These are phyloP conservation scores for Escallonia herrerae DNA, from an alignment of 129 eudicot genomes.

Conservation along the genomic window DNA sequence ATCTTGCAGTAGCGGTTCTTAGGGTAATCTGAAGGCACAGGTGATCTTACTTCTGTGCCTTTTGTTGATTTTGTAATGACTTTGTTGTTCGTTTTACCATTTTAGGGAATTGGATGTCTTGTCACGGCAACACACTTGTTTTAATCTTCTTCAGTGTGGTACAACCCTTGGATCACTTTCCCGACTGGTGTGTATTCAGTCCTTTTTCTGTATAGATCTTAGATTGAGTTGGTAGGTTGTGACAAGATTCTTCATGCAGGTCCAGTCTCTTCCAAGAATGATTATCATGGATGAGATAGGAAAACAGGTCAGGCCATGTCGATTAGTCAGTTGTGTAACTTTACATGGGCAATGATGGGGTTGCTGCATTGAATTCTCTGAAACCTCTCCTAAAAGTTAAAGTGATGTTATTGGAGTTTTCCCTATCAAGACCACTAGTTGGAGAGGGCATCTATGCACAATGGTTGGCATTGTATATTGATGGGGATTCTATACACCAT, in stretches of 20 bases:
- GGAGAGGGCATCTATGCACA: too few relatives aligned
- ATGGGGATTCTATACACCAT: too few relatives aligned
- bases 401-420: not conserved
- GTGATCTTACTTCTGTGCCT: not conserved
- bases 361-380: not conserved
- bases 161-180: constrained; percentile 99
- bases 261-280: constrained; percentile 98
- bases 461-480: too few relatives aligned
- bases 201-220: constrained; percentile 6
- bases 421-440: too few relatives aligned
- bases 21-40: not conserved
- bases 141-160: constrained; percentile 83
- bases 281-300: constrained; percentile 94
- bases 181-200: constrained; percentile 58
- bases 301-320: constrained; percentile 61
- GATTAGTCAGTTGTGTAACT: not conserved
- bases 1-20: too few relatives aligned
- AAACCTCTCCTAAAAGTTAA: not conserved
- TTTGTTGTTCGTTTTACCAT: constrained; percentile 11
- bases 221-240: constrained; percentile 6
- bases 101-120: constrained; percentile 91
- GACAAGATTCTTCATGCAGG: constrained; percentile 45
- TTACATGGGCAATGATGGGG: not conserved
- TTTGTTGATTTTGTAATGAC: not conserved
- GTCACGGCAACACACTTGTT: constrained; percentile 88